Evolutionary conservation across 345 rosid species (phyloP).

Genomic region (Citrus sp.): DNA sequence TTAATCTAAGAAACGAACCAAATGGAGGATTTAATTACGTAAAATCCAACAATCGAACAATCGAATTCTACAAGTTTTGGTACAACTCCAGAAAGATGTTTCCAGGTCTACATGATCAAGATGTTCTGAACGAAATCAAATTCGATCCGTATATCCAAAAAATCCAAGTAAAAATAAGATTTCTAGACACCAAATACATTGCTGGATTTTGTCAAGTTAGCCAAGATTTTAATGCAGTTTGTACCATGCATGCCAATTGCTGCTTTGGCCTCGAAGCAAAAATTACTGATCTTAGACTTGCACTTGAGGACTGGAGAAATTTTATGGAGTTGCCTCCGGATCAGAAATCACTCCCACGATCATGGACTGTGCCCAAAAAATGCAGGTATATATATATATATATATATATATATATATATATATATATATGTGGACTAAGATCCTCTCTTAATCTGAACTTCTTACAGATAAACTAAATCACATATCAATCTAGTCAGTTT

Average conservation of each 20-base stretch:
- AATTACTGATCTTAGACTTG: conserved; percentile 48
- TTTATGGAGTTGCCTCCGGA: conserved; percentile 28
- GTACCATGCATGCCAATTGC: conserved; percentile 90
- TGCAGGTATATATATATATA: conserved; percentile 36
- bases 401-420: background rate
- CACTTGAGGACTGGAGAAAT: conserved; percentile 63
- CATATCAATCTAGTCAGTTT: too few relatives aligned
- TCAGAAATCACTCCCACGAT: conserved; percentile 10
- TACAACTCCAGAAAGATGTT: conserved; percentile 38
- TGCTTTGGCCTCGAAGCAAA: conserved; percentile 63
- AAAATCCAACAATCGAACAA: conserved; percentile 48
- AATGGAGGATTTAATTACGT: conserved; percentile 76
- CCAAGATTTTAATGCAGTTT: conserved; percentile 50
- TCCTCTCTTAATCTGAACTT: too few relatives aligned
- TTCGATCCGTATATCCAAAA: conserved; percentile 21
- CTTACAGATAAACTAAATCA: too few relatives aligned
- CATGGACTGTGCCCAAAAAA: conserved; percentile 60
- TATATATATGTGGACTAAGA: too few relatives aligned
- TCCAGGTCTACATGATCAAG: conserved; percentile 69
- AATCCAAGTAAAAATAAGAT: conserved; percentile 47
- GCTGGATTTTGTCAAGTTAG: conserved; percentile 72
- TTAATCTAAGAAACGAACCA: conserved; percentile 35
- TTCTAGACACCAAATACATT: conserved; percentile 58
- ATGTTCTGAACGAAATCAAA: conserved; percentile 72
- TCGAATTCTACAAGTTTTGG: conserved; percentile 73